These are phyloP conservation scores for Terana coerulea DNA, from an alignment of 768 basidiomycete species.

Conservation along the genomic window DNA sequence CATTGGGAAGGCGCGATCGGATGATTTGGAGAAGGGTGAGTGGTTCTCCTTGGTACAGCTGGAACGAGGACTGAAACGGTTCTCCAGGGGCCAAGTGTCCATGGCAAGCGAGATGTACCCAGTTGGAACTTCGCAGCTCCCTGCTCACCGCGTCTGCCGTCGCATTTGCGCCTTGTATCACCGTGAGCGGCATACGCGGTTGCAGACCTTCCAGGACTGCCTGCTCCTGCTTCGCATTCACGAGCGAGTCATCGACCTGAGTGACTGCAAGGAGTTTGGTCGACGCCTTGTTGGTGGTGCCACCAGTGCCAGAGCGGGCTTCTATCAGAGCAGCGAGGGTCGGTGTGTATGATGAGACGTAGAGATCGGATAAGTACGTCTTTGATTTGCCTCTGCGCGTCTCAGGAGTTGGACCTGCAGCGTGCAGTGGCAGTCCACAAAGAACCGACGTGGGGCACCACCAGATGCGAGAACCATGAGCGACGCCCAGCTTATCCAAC, in stretches of 20 bases:
- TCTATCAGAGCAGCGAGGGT: conserved; percentile 22
- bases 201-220: not conserved
- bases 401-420: conserved; percentile 23
- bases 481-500: not conserved
- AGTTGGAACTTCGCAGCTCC: conserved; percentile 5
- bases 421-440: conserved; percentile 9
- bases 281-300: not conserved
- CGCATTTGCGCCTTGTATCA: not conserved
- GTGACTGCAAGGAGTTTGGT: not conserved
- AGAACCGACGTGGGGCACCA: conserved; percentile 3
- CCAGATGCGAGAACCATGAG: conserved; percentile 1
- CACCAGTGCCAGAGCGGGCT: not conserved
- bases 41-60: conserved; percentile 20
- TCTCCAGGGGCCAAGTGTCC: conserved; percentile 14
- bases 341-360: conserved; percentile 28
- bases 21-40: conserved; percentile 19
- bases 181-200: not conserved
- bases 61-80: conserved; percentile 28
- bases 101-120: conserved; percentile 29
- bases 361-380: conserved; percentile 19
- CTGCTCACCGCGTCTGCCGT: conserved; percentile 7
- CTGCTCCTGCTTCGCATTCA: not conserved
- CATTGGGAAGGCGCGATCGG: conserved; percentile 15
- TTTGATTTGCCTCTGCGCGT: not conserved
- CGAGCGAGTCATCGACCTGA: not conserved